Base-by-base conservation (phyloP, 306 rosid species). In the Gastrolobium bilobum region DNA sequence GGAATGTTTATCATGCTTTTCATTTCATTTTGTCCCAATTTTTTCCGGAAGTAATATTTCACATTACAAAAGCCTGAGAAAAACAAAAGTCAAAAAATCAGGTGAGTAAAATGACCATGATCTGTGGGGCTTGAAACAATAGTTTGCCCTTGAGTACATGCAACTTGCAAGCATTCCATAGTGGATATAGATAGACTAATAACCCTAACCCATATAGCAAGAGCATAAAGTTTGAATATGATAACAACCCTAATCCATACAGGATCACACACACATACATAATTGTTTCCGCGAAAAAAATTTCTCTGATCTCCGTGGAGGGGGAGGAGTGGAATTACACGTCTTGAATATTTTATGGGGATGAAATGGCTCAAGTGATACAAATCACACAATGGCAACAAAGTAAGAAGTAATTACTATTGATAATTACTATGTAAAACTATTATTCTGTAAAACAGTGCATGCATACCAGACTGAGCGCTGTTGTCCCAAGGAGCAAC, bases 401-500 rank as follows among this genome's bases (percentile, higher is more conserved):
- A 60, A 53, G 73, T 59, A 83, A 78, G 34, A 79, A 48, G 64
- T 50, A 39, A 42, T 30, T 31, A 39, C 69, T 44, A 35, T 29
- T n/a, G 50, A 59, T 34, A 40, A 59, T 70, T 80, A 46, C 81
- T 29, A 63, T n/a, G 35, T 60, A 58, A 9, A 61, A 46, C 54
- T 62, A 64, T 59, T 56, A 65, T 29, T 71, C 30, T 50, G 35
- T 35, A 68, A 60, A 46, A 26, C 57, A 42, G 75, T 62, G 48
- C 33, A 70, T n/a, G 74, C 89, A 58, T 80, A 93, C 98, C 98
- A 95, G 90, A 89, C 97, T 95, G 77, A 95, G 96, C 48, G 99
- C 98, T 38, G 99, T 95, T 59, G 98, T 91, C 79, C 99, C 97
- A 63, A 95, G 94, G 71, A 93, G 96, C 88, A 95, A 81, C 8